Percentiles rank a stretch among this genome's conserved stretches.
Evolutionary conservation across 495 filamentous ascomycete species (phyloP).

Genomic region (Pseudevernia furfuracea): DNA sequence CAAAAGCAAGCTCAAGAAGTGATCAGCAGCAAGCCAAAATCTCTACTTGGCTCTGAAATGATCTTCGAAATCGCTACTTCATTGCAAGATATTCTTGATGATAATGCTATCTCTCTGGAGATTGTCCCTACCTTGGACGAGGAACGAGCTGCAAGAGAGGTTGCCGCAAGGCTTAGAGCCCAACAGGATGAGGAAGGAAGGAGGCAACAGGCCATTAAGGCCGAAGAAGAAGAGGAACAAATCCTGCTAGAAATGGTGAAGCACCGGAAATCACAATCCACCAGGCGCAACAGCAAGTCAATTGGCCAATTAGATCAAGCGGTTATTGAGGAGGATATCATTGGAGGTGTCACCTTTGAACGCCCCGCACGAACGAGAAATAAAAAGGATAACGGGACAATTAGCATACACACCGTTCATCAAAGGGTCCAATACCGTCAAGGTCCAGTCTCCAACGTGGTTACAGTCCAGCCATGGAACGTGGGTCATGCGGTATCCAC

Average conservation of each 20-base stretch:
- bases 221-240: constrained; percentile 62
- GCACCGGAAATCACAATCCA: constrained; percentile 44
- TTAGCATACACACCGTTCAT: constrained; percentile 57
- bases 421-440: constrained; percentile 51
- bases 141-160: constrained; percentile 63
- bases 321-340: constrained; percentile 30
- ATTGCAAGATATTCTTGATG: constrained; percentile 81
- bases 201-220: constrained; percentile 39
- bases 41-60: constrained; percentile 75
- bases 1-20: constrained; percentile 61
- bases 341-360: constrained; percentile 59
- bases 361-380: constrained; percentile 50
- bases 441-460: constrained; percentile 35
- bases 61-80: constrained; percentile 77
- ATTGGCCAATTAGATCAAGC: constrained; percentile 10
- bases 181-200: constrained; percentile 30
- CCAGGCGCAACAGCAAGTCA: constrained; percentile 34
- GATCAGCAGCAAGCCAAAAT: constrained; percentile 59
- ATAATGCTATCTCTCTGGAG: constrained; percentile 63
- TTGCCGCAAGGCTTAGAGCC: constrained; percentile 42
- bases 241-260: constrained; percentile 66
- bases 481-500: background rate
- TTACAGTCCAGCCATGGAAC: constrained; percentile 17
- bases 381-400: constrained; percentile 46
- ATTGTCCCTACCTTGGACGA: constrained; percentile 82